Conservation (phyloP, 176 grass and related monocot species). For the Alopecurus myosuroides region DNA sequence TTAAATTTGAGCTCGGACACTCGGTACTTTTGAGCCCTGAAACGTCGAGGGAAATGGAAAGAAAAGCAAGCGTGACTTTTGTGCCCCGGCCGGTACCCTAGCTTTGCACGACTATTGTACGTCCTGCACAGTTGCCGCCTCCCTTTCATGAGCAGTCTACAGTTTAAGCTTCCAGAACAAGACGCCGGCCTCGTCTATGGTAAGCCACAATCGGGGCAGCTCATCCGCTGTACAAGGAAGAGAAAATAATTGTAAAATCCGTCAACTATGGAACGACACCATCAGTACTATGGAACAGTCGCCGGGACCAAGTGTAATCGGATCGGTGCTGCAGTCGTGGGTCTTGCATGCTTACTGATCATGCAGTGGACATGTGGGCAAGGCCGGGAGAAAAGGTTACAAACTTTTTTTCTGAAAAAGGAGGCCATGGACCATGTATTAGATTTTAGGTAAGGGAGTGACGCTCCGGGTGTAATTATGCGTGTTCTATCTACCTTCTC, state of each 20-base stretch:
- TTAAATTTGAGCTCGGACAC: not conserved
- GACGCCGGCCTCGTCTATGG: not conserved
- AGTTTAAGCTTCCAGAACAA: not conserved
- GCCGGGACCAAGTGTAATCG: not conserved
- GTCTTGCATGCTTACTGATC: not conserved
- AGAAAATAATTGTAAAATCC: not conserved
- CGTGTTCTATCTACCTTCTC: not conserved
- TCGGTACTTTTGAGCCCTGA: too few relatives aligned
- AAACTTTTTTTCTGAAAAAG: slow-evolving; percentile 15
- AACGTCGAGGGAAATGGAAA: not conserved
- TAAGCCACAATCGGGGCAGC: too few relatives aligned
- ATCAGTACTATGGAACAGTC: not conserved
- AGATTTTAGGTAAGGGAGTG: not conserved
- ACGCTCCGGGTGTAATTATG: not conserved
- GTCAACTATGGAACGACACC: slow-evolving; percentile 6
- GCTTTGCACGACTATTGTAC: not conserved
- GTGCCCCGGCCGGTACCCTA: not conserved
- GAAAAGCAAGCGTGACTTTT: not conserved
- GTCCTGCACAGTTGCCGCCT: not conserved
- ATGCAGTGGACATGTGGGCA: not conserved
- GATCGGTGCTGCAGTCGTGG: slow-evolving; percentile 12
- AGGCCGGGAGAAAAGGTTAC: not conserved
- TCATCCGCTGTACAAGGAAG: not conserved
- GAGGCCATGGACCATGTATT: slow-evolving; percentile 2
- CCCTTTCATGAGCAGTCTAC: slow-evolving; percentile 15